Evolutionary conservation across 345 rosid species (phyloP).

Genomic region (Geranium brycei): DNA sequence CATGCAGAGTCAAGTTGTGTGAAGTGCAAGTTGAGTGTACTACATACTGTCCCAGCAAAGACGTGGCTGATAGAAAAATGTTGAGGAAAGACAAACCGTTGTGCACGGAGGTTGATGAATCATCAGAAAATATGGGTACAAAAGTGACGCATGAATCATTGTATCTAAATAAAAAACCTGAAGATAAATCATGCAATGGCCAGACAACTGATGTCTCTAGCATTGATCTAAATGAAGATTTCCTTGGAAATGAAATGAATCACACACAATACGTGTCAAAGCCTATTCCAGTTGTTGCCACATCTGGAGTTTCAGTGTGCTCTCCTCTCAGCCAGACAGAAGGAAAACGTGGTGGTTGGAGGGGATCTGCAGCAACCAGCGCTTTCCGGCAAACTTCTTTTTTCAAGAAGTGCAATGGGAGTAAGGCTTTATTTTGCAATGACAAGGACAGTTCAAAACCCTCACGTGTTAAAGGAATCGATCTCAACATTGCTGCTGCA

Average conservation of each 20-base stretch:
- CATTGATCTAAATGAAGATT: slow-evolving; percentile 13
- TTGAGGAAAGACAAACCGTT: not conserved
- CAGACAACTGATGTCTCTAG: not conserved
- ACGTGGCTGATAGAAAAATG: not conserved
- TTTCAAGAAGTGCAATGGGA: slow-evolving; percentile 2
- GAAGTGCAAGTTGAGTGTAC: slow-evolving; percentile 4
- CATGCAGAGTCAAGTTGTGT: not conserved
- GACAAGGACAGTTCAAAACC: slow-evolving; percentile 1
- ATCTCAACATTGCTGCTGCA: slow-evolving; percentile 17
- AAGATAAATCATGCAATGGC: slow-evolving; percentile 1
- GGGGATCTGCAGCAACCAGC: slow-evolving; percentile 19
- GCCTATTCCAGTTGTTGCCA: slow-evolving; percentile 15
- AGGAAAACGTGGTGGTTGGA: slow-evolving; percentile 9
- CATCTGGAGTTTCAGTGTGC: slow-evolving; percentile 8
- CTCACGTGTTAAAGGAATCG: slow-evolving; percentile 5
- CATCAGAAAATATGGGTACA: slow-evolving; percentile 2
- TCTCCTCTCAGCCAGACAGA: slow-evolving; percentile 4
- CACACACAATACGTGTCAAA: slow-evolving; percentile 5
- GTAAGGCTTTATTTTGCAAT: slow-evolving; percentile 1
- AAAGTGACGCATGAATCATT: not conserved
- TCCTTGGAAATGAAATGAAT: slow-evolving; percentile 5
- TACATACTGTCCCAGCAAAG: not conserved
- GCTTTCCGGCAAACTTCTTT: slow-evolving; percentile 11
- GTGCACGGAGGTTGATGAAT: slow-evolving; percentile 3
- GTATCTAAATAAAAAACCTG: slow-evolving; percentile 1